These are phyloP conservation scores for Trichoderma sp. DNA, from an alignment of 2,329 filamentous ascomycete genomes.

Conservation along the genomic window DNA sequence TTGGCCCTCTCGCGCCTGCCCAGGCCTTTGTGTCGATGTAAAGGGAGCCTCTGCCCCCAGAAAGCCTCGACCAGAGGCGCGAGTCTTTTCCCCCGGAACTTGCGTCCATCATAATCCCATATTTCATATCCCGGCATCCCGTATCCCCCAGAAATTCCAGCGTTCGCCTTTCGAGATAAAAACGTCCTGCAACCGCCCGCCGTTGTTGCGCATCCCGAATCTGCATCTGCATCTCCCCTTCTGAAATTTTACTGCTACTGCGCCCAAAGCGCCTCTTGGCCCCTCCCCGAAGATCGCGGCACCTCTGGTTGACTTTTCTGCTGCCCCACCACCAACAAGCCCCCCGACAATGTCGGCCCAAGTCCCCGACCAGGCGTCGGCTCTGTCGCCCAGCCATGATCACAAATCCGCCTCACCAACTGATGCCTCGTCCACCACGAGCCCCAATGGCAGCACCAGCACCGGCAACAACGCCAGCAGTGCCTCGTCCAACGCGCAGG, in stretches of 20 bases:
- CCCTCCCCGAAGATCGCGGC: conserved; percentile 12
- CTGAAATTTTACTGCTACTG: background rate
- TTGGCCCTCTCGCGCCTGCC: conserved; percentile 36
- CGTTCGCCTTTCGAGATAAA: background rate
- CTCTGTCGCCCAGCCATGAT: conserved; percentile 24
- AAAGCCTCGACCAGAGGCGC: conserved; percentile 3
- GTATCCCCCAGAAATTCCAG: background rate
- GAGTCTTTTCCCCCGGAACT: conserved; percentile 19
- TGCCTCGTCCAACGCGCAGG: background rate
- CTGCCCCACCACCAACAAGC: conserved; percentile 9
- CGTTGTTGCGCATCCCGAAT: background rate
- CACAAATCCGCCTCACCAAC: conserved; percentile 28
- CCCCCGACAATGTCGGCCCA: conserved; percentile 34
- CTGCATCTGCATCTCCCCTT: conserved; percentile 14
- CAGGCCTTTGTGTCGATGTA: conserved; percentile 37
- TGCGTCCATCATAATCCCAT: conserved; percentile 13
- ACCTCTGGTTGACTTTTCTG: conserved; percentile 1
- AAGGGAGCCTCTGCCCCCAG: conserved; percentile 33
- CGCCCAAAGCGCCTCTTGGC: conserved; percentile 18
- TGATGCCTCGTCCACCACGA: conserved; percentile 11
- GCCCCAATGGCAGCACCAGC: conserved; percentile 8
- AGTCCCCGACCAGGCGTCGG: conserved; percentile 28
- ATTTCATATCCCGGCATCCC: background rate
- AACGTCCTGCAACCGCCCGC: background rate
- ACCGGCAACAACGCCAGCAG: conserved; percentile 6